Conservation (phyloP, 208 protist species). For the Trypanosoma congolense region DNA sequence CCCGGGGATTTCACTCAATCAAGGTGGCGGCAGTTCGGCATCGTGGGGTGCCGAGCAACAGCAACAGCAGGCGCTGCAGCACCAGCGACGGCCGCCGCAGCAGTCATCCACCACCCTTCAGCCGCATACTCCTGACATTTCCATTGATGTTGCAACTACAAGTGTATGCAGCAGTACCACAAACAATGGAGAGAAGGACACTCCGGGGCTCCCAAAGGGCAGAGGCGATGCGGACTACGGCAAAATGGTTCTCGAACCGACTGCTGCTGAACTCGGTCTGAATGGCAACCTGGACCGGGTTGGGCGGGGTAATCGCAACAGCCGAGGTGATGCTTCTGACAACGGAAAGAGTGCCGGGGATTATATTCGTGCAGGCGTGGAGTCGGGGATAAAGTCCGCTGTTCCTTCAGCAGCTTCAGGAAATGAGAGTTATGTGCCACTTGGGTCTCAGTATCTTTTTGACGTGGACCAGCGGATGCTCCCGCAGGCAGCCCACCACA, state of each 20-base stretch:
- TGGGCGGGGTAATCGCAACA: background rate
- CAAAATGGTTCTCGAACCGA: background rate
- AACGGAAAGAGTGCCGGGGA: background rate
- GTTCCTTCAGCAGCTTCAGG: background rate
- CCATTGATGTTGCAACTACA: constrained; percentile 3
- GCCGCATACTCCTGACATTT: constrained; percentile 19
- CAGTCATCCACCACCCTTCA: constrained; percentile 4
- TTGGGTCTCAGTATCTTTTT: background rate
- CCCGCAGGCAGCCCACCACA: background rate
- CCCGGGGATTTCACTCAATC: background rate
- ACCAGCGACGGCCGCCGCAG: background rate
- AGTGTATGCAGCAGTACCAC: constrained; percentile 9
- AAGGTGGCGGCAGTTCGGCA: background rate
- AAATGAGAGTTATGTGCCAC: background rate
- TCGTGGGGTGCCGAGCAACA: background rate
- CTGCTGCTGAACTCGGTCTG: background rate
- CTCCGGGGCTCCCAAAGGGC: background rate
- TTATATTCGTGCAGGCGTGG: background rate
- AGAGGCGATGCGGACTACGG: background rate
- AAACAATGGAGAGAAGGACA: background rate
- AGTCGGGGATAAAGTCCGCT: background rate
- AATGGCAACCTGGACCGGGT: background rate
- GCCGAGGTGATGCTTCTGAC: background rate
- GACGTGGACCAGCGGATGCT: background rate
- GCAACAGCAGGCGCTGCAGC: constrained; percentile 8